phyloP scores from a whole-genome alignment of 345 rosid genomes.

The Hibiscus tridactylites region DNA sequence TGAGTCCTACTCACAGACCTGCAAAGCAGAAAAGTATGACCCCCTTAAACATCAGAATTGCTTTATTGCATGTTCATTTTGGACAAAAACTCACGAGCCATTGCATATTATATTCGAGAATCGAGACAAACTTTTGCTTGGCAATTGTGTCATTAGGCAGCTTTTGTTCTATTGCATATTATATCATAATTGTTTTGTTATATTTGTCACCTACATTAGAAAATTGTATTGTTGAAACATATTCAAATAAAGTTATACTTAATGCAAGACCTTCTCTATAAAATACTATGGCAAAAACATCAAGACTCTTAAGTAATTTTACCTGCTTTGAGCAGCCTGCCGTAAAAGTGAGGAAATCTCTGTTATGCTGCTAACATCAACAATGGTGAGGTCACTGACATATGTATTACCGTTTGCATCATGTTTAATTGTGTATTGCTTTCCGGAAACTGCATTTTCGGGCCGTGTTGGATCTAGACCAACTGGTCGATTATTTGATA shows the following conservation, averaged over 20 bases:
- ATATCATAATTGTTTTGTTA: too few species aligned
- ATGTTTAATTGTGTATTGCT: conserved; percentile 74
- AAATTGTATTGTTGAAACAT: background rate
- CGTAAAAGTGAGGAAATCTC: conserved; percentile 68
- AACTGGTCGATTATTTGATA: conserved; percentile 38
- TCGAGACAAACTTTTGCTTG: background rate
- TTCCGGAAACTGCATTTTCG: conserved; percentile 54
- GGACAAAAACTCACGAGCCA: background rate
- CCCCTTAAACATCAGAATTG: background rate
- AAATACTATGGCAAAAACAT: background rate
- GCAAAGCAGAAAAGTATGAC: conserved; percentile 2
- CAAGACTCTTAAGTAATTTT: background rate
- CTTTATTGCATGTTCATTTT: background rate
- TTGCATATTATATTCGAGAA: background rate
- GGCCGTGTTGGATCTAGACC: conserved; percentile 27
- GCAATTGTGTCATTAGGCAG: background rate
- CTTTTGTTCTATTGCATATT: background rate
- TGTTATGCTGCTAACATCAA: conserved; percentile 67
- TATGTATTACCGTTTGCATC: conserved; percentile 72
- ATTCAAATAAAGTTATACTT: background rate
- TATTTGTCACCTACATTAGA: background rate
- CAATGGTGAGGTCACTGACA: conserved; percentile 75
- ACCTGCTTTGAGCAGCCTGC: conserved; percentile 96
- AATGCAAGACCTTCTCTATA: background rate
- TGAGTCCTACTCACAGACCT: conserved; percentile 90